Base-by-base conservation (phyloP, 352 stramenopile genomes). In the Phytophthora tentaculata region DNA sequence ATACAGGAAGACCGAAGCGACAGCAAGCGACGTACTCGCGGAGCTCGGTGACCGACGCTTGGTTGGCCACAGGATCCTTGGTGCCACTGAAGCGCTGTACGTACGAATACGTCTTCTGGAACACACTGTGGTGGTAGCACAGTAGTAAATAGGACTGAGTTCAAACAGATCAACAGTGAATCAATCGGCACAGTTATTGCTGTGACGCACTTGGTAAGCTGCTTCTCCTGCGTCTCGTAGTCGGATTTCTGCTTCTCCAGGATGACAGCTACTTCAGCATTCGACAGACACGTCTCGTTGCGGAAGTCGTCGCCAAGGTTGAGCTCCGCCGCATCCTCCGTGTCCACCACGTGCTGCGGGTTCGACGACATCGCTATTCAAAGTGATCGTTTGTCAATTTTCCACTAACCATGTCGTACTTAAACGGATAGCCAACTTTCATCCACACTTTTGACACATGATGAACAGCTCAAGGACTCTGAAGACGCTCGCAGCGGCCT, bases 41-140 rank as follows among this genome's bases (percentile, higher is more conserved):
- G 22, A 97, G 76, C 60, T 96, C 90, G 29, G 90, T 95, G 22
- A 97, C 90, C 4, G 86, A 94, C 55, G 88, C 86, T 79, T 97
- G 90, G 72, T 97, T 97, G 43, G 88, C 77, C n/a, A 97, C 87
- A 0, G 90, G 90, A 59, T 97, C 89, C 66, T 96, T 96, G n/a
- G 89, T 97, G 55, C 90, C 89, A 45, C 89, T 96, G 66, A 97
- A 97, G 48, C 90, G 86, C 71, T 96, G 90, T 59, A 96, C 90
- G 54, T 97, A 97, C 61, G 90, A 95, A 65, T 96, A 95, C 32
- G 90, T 97, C 81, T 96, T 96, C 71, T 96, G 87, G 68, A 97
- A 97, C 20, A 97, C 89, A 61, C 86, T 94, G 26, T 14, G 69
- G 54, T 22, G 13, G 16, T 24, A 59, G 19, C 24, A 37, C 24